Evolutionary conservation across 1,284 basidiomycete species (phyloP).

Genomic region (Ceratobasidium sp.): DNA sequence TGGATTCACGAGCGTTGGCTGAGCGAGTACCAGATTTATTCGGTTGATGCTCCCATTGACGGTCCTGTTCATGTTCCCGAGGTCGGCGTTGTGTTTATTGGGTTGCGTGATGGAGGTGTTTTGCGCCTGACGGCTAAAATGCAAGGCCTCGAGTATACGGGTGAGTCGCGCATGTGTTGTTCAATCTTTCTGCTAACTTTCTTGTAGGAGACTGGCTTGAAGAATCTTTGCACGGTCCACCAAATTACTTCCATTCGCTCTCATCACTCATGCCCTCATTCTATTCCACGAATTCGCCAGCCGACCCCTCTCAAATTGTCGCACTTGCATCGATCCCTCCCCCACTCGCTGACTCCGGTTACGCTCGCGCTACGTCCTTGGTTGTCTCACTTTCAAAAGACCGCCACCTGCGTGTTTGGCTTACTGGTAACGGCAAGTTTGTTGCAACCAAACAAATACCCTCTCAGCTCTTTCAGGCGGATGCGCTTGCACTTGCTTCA

Average conservation of each 20-base stretch:
- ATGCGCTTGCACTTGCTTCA: conserved; percentile 45
- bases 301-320: conserved; percentile 70
- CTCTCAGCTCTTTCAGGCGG: conserved; percentile 40
- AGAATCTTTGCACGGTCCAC: conserved; percentile 10
- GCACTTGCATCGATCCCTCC: conserved; percentile 77
- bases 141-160: conserved; percentile 37
- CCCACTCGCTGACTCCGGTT: conserved; percentile 58
- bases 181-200: conserved; percentile 16
- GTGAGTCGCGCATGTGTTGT: background rate
- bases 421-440: conserved; percentile 45
- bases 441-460: conserved; percentile 44
- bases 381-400: conserved; percentile 89
- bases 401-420: conserved; percentile 87
- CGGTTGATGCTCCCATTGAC: conserved; percentile 61
- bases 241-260: conserved; percentile 57
- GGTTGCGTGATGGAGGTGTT: conserved; percentile 76
- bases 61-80: conserved; percentile 79
- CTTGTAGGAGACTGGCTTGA: conserved; percentile 25
- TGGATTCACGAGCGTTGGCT: conserved; percentile 60
- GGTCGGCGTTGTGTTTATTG: conserved; percentile 75
- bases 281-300: conserved; percentile 56
- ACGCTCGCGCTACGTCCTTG: conserved; percentile 61
- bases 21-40: conserved; percentile 76
- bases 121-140: conserved; percentile 76
- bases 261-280: conserved; percentile 75